phyloP scores from a whole-genome alignment of 164 flowering plant species.

The Tetracentron sinense region DNA sequence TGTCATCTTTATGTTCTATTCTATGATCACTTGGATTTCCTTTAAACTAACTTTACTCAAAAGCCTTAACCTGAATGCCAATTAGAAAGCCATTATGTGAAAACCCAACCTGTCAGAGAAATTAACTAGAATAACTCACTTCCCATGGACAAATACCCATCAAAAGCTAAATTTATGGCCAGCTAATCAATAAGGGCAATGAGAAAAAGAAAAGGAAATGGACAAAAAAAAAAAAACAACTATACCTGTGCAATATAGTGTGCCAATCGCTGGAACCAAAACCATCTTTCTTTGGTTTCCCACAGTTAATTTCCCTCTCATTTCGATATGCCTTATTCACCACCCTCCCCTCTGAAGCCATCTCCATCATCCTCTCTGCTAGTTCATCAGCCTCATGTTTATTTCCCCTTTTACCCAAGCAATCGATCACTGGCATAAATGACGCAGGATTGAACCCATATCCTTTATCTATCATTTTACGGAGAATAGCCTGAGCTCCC shows the following conservation, averaged over 20 bases:
- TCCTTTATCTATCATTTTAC: constrained; percentile 52
- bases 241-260: constrained; percentile 68
- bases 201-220: not conserved
- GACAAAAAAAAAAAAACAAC: not conserved
- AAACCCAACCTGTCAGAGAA: too few relatives aligned
- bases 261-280: constrained; percentile 48
- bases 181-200: not conserved
- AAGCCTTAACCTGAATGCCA: not conserved
- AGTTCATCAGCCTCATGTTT: constrained; percentile 72
- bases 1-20: too few relatives aligned
- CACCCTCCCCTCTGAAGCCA: constrained; percentile 46
- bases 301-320: constrained; percentile 17
- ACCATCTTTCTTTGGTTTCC: constrained; percentile 23
- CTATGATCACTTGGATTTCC: too few relatives aligned
- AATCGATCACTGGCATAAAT: constrained; percentile 87
- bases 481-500: constrained; percentile 48
- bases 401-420: constrained; percentile 54
- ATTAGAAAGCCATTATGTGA: not conserved
- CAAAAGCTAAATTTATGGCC: not conserved
- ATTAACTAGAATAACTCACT: not conserved
- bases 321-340: constrained; percentile 24
- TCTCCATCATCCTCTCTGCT: constrained; percentile 74
- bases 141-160: not conserved
- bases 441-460: constrained; percentile 74
- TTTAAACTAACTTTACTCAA: too few relatives aligned